Evolutionary conservation across 2,329 filamentous ascomycete genomes (phyloP), one percentile per base, ranked within the genome.

Genomic region (Cladorrhinum sp.): DNA sequence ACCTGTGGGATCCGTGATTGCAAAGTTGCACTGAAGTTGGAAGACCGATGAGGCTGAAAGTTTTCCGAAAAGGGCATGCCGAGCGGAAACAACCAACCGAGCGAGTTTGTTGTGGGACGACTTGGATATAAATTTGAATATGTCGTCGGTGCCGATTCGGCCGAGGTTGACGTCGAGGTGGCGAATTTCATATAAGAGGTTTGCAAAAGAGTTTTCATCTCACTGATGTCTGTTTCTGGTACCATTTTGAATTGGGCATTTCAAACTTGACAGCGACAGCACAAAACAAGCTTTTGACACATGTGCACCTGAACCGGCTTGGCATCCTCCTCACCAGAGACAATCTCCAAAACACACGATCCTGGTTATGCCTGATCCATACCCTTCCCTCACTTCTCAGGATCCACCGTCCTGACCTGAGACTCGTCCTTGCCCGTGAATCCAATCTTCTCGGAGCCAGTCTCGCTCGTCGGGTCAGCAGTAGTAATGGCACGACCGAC

Each of bases 401-500:
- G 53, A 26, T 55, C 53, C 24, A 24, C 30, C n/a, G 33, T 39
- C 54, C 18, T 57, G 21, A 57, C 54, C 39, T 49, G 20, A 16
- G 21, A n/a, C 18, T 21, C 21, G 18, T 57, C 21, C 20, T 46
- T 48, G 39, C 39, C 39, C 7, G 21, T 30, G 21, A 28, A 5
- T 14, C 21, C 49, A 28, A 24, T 21, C 49, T 28, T 51, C 6
- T 51, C 49, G 3, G 49, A 51, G 5, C 20, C 49, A 16, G 49
- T 51, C 23, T 57, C 21, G 18, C 54, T 57, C 3, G 42, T 46
- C 2, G n/a, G 26, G 9, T 28, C n/a, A n/a, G n/a, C n/a, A n/a
- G n/a, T 46, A 10, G 33, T 54, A 3, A 66, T 21, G 28, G 58
- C 59, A 9, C 68, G 65, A 12, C 70, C 69, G 0, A 66, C 62